A percentile compares a stretch with the other conserved stretches of the same genome.
Conservation (phyloP, 306 rosid species). For the Oxytropis ochrocephala region DNA sequence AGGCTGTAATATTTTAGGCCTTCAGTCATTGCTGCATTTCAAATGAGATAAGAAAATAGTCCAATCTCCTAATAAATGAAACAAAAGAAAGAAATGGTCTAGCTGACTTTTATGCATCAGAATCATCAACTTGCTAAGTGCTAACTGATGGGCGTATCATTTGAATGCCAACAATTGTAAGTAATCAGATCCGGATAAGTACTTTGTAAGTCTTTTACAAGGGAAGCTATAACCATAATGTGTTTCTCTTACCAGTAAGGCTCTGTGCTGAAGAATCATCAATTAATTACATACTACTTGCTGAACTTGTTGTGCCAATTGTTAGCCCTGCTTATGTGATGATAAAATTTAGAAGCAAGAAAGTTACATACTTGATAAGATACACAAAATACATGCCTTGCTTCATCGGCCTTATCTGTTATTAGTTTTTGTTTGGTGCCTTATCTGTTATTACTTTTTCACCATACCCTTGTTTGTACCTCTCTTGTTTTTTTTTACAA, state of each 20-base stretch:
- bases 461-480: not conserved
- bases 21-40: not conserved
- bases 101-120: not conserved
- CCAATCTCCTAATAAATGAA: not conserved
- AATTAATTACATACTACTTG: not conserved
- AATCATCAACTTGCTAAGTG: not conserved
- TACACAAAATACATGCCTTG: not conserved
- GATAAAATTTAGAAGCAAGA: not conserved
- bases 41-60: not conserved
- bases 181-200: not conserved
- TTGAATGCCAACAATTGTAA: not conserved
- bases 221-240: not conserved
- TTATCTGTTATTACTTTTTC: not conserved
- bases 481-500: too few species aligned
- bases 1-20: not conserved
- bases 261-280: slow-evolving; percentile 13
- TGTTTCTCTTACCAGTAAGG: not conserved
- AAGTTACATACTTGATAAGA: not conserved
- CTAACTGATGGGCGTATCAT: not conserved
- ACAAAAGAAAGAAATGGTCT: not conserved
- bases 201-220: not conserved
- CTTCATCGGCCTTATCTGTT: not conserved
- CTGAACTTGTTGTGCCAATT: not conserved
- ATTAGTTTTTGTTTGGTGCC: not conserved
- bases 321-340: not conserved